Evolutionary conservation across 768 basidiomycete genomes (phyloP).

Genomic region (Gymnopilus junonius): DNA sequence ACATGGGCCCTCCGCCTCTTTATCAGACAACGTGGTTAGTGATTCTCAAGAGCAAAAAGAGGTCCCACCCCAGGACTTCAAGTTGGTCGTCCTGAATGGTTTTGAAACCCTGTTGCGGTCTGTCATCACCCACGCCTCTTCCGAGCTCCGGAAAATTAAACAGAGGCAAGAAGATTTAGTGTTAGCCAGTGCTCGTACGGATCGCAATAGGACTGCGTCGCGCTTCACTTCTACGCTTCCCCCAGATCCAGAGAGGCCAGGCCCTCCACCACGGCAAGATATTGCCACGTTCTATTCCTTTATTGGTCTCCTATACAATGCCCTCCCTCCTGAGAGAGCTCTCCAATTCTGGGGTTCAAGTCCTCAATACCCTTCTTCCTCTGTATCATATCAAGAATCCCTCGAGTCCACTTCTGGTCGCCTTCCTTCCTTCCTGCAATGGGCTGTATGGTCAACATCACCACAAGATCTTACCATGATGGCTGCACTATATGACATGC

Average conservation of each 20-base stretch:
- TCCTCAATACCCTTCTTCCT: slow-evolving; percentile 43
- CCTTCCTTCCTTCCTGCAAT: slow-evolving; percentile 72
- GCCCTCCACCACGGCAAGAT: slow-evolving; percentile 70
- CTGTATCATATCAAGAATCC: slow-evolving; percentile 57
- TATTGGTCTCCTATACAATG: slow-evolving; percentile 79
- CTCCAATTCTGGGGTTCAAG: slow-evolving; percentile 87
- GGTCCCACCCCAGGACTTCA: slow-evolving; percentile 55
- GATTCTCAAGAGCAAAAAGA: slow-evolving; percentile 53
- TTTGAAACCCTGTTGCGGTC: slow-evolving; percentile 77
- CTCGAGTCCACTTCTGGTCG: slow-evolving; percentile 57
- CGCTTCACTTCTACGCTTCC: slow-evolving; percentile 48
- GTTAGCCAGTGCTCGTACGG: slow-evolving; percentile 67
- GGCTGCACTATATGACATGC: slow-evolving; percentile 87
- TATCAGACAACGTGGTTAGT: slow-evolving; percentile 33
- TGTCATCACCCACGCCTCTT: slow-evolving; percentile 76
- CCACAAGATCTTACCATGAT: slow-evolving; percentile 73
- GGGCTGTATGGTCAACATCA: slow-evolving; percentile 89
- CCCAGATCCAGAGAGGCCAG: slow-evolving; percentile 43
- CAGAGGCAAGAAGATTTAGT: slow-evolving; percentile 87
- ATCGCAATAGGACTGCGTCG: slow-evolving; percentile 59
- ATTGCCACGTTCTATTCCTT: slow-evolving; percentile 84
- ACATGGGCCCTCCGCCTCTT: slow-evolving; percentile 36
- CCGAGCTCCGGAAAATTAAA: slow-evolving; percentile 84
- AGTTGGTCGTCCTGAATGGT: slow-evolving; percentile 54
- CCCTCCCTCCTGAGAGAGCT: slow-evolving; percentile 74